A percentile compares a stretch with the other conserved stretches of the same genome.
Evolutionary conservation across 2,329 filamentous ascomycete species (phyloP).

Genomic region (Botrytis hyacinthi): DNA sequence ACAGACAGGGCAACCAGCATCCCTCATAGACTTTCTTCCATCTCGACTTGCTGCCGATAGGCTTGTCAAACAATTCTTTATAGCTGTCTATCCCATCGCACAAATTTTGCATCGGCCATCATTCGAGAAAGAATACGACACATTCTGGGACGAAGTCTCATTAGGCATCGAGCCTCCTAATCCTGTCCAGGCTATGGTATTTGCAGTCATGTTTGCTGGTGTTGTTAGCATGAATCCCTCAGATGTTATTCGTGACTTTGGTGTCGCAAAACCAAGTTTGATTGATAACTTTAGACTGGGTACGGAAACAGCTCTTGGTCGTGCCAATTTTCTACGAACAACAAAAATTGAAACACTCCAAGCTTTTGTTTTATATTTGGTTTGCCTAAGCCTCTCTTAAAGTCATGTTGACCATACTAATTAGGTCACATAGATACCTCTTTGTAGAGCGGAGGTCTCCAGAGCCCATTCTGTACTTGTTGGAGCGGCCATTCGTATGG

Average conservation of each 20-base stretch:
- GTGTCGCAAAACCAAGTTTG: constrained; percentile 54
- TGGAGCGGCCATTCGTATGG: constrained; percentile 69
- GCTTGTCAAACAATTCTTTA: constrained; percentile 65
- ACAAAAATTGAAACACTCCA: constrained; percentile 73
- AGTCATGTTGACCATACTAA: constrained; percentile 14
- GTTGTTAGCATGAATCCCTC: constrained; percentile 63
- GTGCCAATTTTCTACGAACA: constrained; percentile 69
- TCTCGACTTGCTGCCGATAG: constrained; percentile 55
- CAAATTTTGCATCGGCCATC: constrained; percentile 58
- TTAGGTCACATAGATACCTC: constrained; percentile 54
- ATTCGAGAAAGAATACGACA: constrained; percentile 49
- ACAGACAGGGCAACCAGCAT: constrained; percentile 47
- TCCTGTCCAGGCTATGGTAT: constrained; percentile 66
- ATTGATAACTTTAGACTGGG: constrained; percentile 63
- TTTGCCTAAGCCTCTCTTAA: constrained; percentile 41
- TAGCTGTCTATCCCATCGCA: constrained; percentile 65
- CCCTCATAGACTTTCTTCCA: constrained; percentile 61
- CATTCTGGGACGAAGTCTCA: constrained; percentile 63
- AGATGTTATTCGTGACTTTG: constrained; percentile 51
- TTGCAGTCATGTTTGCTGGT: constrained; percentile 67
- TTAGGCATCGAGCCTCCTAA: constrained; percentile 59
- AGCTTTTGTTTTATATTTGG: constrained; percentile 73
- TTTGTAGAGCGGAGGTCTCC: constrained; percentile 71
- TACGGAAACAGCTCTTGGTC: constrained; percentile 64
- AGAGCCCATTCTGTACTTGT: constrained; percentile 70